Evolutionary conservation across 345 rosid species (phyloP).

Genomic region (Barbarea vulgaris): DNA sequence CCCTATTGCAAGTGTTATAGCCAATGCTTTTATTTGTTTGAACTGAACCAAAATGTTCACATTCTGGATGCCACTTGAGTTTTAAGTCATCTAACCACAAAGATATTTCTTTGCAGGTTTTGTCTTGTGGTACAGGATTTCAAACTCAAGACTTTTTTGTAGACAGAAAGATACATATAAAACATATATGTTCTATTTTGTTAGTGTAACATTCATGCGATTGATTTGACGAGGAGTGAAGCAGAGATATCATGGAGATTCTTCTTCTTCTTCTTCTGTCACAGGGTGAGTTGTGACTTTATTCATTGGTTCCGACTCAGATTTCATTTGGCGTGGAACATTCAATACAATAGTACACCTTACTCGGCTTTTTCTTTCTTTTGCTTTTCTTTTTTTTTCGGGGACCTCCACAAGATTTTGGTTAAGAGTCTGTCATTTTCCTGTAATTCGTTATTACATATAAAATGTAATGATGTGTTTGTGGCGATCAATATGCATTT

Average conservation of each 20-base stretch:
- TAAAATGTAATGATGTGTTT: conserved; percentile 27
- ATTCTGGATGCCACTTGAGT: conserved; percentile 26
- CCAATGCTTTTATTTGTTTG: not conserved
- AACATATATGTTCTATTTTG: conserved; percentile 21
- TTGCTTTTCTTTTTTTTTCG: not conserved
- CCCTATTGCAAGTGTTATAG: conserved; percentile 3
- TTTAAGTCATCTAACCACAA: conserved; percentile 14
- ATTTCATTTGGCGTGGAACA: conserved; percentile 21
- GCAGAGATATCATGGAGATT: conserved; percentile 27
- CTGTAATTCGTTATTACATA: conserved; percentile 26
- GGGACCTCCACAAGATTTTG: conserved; percentile 17
- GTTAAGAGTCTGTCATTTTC: conserved; percentile 15
- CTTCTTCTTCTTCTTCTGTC: conserved; percentile 12
- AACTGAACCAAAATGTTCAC: conserved; percentile 11
- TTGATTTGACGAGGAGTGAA: conserved; percentile 24
- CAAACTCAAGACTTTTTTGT: conserved; percentile 19
- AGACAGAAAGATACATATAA: conserved; percentile 20
- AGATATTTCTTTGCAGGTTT: conserved; percentile 40
- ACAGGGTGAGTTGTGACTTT: conserved; percentile 19
- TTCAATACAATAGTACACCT: not conserved
- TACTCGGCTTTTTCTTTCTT: not conserved
- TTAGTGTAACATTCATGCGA: conserved; percentile 38
- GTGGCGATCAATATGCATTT: conserved; percentile 7
- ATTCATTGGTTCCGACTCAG: conserved; percentile 3
- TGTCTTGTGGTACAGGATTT: conserved; percentile 29